Evolutionary conservation across 805 yeast genomes (phyloP).

Genomic region (Myxozyma kluyveri): DNA sequence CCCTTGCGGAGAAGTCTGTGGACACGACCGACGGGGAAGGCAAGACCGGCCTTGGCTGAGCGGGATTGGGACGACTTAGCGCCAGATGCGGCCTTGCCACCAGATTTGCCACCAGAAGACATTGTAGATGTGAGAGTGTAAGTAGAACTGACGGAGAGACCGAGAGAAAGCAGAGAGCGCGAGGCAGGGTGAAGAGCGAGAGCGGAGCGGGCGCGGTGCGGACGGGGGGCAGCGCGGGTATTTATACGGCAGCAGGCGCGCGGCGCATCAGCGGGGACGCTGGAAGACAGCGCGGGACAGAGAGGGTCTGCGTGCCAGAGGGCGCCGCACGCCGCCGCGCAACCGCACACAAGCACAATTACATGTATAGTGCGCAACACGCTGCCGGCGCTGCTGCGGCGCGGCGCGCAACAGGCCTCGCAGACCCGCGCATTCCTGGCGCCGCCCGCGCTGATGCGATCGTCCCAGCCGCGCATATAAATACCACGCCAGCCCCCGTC

Average conservation of each 20-base stretch:
- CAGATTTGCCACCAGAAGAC: slow-evolving; percentile 63
- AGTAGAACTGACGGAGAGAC: slow-evolving; percentile 3
- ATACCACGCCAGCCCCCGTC: slow-evolving; percentile 20
- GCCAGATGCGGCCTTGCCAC: slow-evolving; percentile 82
- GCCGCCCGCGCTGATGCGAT: slow-evolving; percentile 20
- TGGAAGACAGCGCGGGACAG: too few species aligned
- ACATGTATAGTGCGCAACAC: too few species aligned
- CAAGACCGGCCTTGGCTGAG: slow-evolving; percentile 97
- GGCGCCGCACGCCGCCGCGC: too few species aligned
- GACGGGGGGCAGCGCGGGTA: slow-evolving; percentile 22
- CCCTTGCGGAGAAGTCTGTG: slow-evolving; percentile 96
- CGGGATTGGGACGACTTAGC: slow-evolving; percentile 96
- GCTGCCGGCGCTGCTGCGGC: not conserved
- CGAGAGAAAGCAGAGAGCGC: not conserved
- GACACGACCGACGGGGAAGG: slow-evolving; percentile 99
- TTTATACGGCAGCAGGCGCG: slow-evolving; percentile 18
- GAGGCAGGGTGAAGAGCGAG: not conserved
- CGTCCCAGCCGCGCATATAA: slow-evolving; percentile 17
- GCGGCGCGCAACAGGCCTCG: not conserved
- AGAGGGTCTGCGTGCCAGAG: too few species aligned
- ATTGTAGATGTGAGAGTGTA: slow-evolving; percentile 32
- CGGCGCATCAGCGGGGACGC: slow-evolving; percentile 21
- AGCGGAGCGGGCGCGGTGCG: slow-evolving; percentile 11
- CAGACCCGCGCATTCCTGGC: slow-evolving; percentile 2
- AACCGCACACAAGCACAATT: too few species aligned